Percentiles rank a stretch among this genome's conserved stretches.
phyloP scores from a whole-genome alignment of 257 asterid genomes.

The Sherardia arvensis region DNA sequence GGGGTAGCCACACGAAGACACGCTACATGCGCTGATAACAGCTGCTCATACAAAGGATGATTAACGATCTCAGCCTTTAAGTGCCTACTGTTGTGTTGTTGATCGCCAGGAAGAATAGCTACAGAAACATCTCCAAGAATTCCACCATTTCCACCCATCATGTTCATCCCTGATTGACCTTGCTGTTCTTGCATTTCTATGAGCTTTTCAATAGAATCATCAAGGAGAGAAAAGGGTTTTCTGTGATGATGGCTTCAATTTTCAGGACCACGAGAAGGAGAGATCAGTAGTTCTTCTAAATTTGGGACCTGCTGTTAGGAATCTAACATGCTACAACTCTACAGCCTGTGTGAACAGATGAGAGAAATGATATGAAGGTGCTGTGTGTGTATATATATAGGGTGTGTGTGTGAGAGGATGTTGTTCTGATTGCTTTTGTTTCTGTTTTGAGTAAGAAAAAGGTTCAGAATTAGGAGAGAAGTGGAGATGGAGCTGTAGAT shows the following conservation, averaged over 20 bases:
- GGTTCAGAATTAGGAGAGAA: constrained; percentile 14
- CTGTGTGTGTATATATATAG: neutral
- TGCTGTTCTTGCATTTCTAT: constrained; percentile 34
- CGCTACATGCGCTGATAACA: constrained; percentile 84
- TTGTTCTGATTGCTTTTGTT: constrained; percentile 18
- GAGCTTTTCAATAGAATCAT: neutral
- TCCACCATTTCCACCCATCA: constrained; percentile 24
- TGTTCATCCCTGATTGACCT: constrained; percentile 13
- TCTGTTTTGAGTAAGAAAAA: constrained; percentile 19
- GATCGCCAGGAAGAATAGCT: constrained; percentile 17
- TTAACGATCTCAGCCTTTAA: constrained; percentile 79
- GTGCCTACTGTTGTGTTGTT: constrained; percentile 23
- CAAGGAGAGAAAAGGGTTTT: constrained; percentile 12
- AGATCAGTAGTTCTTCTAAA: constrained; percentile 8
- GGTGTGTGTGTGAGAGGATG: neutral
- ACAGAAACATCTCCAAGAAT: constrained; percentile 20
- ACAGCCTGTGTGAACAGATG: constrained; percentile 15
- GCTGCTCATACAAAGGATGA: constrained; percentile 84
- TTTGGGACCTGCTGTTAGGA: constrained; percentile 46
- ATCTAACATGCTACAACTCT: constrained; percentile 18
- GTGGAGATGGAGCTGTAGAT: constrained; percentile 28
- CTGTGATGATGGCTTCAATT: neutral
- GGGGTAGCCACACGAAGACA: constrained; percentile 99
- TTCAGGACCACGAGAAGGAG: neutral
- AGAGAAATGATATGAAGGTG: neutral